These are phyloP conservation scores for Tolypocladium sp. DNA, from an alignment of 2,329 filamentous ascomycete species.

Conservation along the genomic window DNA sequence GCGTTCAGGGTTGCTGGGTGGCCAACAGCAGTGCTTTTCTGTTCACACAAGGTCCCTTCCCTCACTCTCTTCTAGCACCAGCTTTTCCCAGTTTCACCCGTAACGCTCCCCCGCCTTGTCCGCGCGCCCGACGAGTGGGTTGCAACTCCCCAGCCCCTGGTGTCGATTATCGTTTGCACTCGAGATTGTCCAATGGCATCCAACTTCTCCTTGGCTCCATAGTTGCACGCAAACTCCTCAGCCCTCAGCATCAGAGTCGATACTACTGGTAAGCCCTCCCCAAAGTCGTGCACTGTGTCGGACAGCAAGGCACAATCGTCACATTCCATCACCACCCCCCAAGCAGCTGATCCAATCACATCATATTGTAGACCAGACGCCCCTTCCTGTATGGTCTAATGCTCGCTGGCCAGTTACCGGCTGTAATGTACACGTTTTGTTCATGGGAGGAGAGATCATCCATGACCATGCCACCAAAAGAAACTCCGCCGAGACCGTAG, in stretches of 20 bases:
- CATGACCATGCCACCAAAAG: slow-evolving; percentile 6
- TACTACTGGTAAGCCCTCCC: not conserved
- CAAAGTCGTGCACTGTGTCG: not conserved
- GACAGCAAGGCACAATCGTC: not conserved
- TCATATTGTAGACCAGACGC: slow-evolving; percentile 23
- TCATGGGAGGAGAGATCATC: slow-evolving; percentile 44
- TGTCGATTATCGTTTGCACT: not conserved
- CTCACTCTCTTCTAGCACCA: not conserved
- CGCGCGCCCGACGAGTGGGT: not conserved
- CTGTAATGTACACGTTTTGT: slow-evolving; percentile 39
- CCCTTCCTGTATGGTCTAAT: slow-evolving; percentile 33
- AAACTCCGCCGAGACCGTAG: slow-evolving; percentile 14
- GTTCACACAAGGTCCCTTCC: not conserved
- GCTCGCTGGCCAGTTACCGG: slow-evolving; percentile 29
- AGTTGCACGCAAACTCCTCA: not conserved
- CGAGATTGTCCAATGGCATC: not conserved
- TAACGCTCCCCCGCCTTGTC: not conserved
- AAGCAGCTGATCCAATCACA: slow-evolving; percentile 5
- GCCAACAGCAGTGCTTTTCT: not conserved
- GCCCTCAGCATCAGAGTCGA: not conserved
- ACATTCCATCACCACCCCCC: not conserved
- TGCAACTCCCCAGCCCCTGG: not conserved
- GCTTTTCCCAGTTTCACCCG: not conserved
- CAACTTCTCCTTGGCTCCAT: not conserved
- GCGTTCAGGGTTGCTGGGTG: not conserved